Evolutionary conservation across 768 basidiomycete genomes (phyloP).

Genomic region (Leccinum incarnatum): DNA sequence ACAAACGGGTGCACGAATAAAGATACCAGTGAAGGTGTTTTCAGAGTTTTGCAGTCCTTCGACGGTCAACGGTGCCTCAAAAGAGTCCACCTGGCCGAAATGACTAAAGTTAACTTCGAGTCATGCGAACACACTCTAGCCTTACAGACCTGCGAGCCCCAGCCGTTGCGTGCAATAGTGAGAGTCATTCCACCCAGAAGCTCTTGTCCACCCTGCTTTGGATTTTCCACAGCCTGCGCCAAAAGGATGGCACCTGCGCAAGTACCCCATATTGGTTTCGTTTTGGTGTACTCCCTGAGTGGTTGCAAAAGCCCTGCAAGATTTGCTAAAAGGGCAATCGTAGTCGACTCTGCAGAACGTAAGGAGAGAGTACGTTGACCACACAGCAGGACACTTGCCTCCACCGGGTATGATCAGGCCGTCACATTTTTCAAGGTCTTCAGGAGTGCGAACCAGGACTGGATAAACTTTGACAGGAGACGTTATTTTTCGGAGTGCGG

Average conservation of each 20-base stretch:
- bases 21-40: constrained; percentile 73
- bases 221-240: constrained; percentile 66
- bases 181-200: constrained; percentile 78
- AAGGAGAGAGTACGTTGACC: background rate
- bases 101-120: background rate
- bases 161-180: constrained; percentile 83
- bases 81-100: constrained; percentile 72
- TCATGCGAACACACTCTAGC: background rate
- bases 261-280: constrained; percentile 89
- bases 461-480: constrained; percentile 44
- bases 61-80: constrained; percentile 74
- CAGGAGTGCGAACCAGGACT: constrained; percentile 64
- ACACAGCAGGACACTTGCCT: constrained; percentile 40
- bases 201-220: constrained; percentile 87
- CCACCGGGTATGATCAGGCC: constrained; percentile 94
- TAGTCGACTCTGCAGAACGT: constrained; percentile 72
- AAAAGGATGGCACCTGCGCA: constrained; percentile 95
- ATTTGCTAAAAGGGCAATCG: constrained; percentile 76
- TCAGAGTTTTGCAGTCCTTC: constrained; percentile 58
- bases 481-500: constrained; percentile 58
- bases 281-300: constrained; percentile 65
- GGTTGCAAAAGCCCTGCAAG: constrained; percentile 79
- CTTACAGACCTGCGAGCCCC: constrained; percentile 80
- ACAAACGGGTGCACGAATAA: constrained; percentile 90
- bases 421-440: constrained; percentile 74